Evolutionary conservation across 176 grass and related monocot genomes (phyloP).

Genomic region (Miscanthus lutarioriparius): DNA sequence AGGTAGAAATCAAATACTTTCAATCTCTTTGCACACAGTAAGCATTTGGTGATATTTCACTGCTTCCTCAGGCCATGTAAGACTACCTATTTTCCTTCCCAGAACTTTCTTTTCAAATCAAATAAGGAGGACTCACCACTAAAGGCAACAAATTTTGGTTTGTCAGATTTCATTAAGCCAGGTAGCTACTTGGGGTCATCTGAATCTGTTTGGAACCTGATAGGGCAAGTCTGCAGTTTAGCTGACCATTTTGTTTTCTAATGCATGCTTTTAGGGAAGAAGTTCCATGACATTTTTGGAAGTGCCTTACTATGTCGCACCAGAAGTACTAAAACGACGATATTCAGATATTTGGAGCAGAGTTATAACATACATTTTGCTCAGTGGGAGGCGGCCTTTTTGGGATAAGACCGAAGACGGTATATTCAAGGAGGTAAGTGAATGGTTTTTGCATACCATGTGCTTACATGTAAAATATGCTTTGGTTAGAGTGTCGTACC

Average conservation of each 20-base stretch:
- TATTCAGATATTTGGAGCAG: slow-evolving; percentile 99
- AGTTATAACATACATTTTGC: slow-evolving; percentile 98
- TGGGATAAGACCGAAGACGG: slow-evolving; percentile 99
- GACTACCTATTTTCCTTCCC: slow-evolving; percentile 63
- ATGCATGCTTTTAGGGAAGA: slow-evolving; percentile 68
- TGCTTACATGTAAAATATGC: slow-evolving; percentile 17
- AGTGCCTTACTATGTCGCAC: slow-evolving; percentile 99
- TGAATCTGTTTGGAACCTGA: slow-evolving; percentile 17
- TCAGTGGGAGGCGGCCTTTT: slow-evolving; percentile 96
- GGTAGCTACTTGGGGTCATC: slow-evolving; percentile 43
- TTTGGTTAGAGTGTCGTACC: not conserved
- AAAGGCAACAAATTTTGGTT: slow-evolving; percentile 97
- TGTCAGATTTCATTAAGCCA: slow-evolving; percentile 94
- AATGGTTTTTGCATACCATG: slow-evolving; percentile 25
- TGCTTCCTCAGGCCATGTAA: slow-evolving; percentile 51
- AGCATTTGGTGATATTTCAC: slow-evolving; percentile 56
- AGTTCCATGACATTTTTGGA: slow-evolving; percentile 93
- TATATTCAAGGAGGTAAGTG: slow-evolving; percentile 92
- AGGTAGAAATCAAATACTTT: slow-evolving; percentile 59
- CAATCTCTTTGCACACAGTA: slow-evolving; percentile 27
- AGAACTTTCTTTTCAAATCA: slow-evolving; percentile 99
- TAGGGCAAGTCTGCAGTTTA: not conserved
- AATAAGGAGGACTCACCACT: slow-evolving; percentile 69
- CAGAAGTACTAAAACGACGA: slow-evolving; percentile 86
- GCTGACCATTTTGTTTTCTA: slow-evolving; percentile 17